A percentile compares a stretch with the other conserved stretches of the same genome.
These are phyloP conservation scores for Alternaria brassicicola DNA, from an alignment of 2,329 filamentous ascomycete genomes.

Conservation along the genomic window DNA sequence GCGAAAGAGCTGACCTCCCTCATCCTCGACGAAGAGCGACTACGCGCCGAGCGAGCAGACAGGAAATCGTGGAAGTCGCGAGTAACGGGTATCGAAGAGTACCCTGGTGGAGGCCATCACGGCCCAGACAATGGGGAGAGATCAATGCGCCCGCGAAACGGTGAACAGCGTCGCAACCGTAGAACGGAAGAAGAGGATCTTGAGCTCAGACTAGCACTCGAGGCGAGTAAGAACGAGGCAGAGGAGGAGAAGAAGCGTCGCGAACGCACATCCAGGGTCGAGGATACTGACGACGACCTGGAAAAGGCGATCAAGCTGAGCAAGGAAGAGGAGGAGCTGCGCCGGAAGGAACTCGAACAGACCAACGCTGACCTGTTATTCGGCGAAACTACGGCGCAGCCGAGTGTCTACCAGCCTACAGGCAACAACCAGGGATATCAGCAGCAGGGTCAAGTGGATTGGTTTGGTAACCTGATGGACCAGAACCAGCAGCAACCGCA, in stretches of 20 bases:
- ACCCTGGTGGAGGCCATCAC: slow-evolving; percentile 53
- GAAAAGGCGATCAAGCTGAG: slow-evolving; percentile 95
- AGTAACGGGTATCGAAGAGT: slow-evolving; percentile 91
- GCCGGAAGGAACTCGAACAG: slow-evolving; percentile 84
- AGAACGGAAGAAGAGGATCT: slow-evolving; percentile 81
- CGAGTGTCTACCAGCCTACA: slow-evolving; percentile 76
- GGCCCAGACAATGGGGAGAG: slow-evolving; percentile 47
- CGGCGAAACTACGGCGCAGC: slow-evolving; percentile 72
- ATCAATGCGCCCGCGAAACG: slow-evolving; percentile 48
- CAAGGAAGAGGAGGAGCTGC: slow-evolving; percentile 88
- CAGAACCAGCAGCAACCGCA: slow-evolving; percentile 66
- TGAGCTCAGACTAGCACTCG: slow-evolving; percentile 87
- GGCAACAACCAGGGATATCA: slow-evolving; percentile 97
- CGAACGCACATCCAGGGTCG: slow-evolving; percentile 55
- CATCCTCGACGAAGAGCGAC: slow-evolving; percentile 89
- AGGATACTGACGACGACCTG: slow-evolving; percentile 78
- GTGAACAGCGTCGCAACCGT: slow-evolving; percentile 48
- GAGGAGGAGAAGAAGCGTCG: slow-evolving; percentile 85
- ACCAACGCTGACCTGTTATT: slow-evolving; percentile 87
- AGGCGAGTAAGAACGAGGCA: slow-evolving; percentile 93
- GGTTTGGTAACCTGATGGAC: slow-evolving; percentile 94
- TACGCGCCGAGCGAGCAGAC: slow-evolving; percentile 88
- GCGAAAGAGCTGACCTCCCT: slow-evolving; percentile 94
- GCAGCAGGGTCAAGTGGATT: slow-evolving; percentile 94
- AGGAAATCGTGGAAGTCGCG: slow-evolving; percentile 96